These are phyloP conservation scores for Mediolabrus comicus DNA, from an alignment of 108 stramenopile species.

Conservation along the genomic window DNA sequence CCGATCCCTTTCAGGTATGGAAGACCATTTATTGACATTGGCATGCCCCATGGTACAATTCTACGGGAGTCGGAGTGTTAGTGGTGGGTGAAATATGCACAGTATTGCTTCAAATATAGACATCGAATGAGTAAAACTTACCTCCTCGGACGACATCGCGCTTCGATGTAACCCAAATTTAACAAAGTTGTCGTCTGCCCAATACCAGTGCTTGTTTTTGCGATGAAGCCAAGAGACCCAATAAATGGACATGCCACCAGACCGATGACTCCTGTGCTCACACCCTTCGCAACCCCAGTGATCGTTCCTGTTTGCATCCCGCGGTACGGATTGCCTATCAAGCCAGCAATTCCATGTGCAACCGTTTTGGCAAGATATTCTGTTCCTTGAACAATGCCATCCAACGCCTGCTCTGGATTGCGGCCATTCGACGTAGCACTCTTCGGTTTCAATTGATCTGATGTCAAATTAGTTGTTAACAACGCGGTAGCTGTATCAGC, in stretches of 20 bases:
- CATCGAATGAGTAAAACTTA: background rate
- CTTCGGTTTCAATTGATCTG: constrained; percentile 36
- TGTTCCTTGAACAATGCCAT: constrained; percentile 39
- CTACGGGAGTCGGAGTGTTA: constrained; percentile 10
- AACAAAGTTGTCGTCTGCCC: constrained; percentile 24
- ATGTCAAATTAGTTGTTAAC: constrained; percentile 20
- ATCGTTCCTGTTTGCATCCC: constrained; percentile 21
- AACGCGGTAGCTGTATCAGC: constrained; percentile 29
- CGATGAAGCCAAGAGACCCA: constrained; percentile 37
- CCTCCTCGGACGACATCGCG: constrained; percentile 47
- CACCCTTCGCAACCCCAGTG: constrained; percentile 23
- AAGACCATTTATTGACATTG: constrained; percentile 23
- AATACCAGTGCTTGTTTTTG: constrained; percentile 38
- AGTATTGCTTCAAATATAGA: too few species aligned
- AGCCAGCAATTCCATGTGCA: constrained; percentile 32
- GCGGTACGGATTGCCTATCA: constrained; percentile 44
- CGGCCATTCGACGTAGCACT: constrained; percentile 9
- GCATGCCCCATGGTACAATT: constrained; percentile 41
- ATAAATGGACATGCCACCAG: constrained; percentile 18
- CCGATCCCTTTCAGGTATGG: constrained; percentile 44
- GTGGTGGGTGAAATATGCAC: too few species aligned
- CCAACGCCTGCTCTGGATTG: constrained; percentile 22
- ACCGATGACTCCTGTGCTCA: constrained; percentile 26
- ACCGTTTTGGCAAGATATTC: constrained; percentile 15
- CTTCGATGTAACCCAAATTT: constrained; percentile 35